A percentile compares a stretch with the other conserved stretches of the same genome.
These are phyloP conservation scores for Epichloe aotearoae DNA, from an alignment of 2,329 filamentous ascomycete species.

Conservation along the genomic window DNA sequence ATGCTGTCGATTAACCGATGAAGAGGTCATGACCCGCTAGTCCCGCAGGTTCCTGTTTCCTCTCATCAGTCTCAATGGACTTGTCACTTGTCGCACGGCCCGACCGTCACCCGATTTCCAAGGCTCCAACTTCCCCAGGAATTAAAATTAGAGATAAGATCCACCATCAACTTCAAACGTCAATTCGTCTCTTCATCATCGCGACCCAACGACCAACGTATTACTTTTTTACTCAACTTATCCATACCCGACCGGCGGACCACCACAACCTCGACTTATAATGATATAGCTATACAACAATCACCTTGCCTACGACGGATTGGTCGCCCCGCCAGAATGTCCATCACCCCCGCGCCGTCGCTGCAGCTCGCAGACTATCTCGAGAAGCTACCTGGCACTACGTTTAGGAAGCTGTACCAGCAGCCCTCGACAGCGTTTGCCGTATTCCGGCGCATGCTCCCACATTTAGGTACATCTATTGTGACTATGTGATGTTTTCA, in stretches of 20 bases:
- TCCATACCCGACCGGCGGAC: background rate
- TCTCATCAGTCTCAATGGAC: no score
- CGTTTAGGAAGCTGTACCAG: constrained; percentile 84
- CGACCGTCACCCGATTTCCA: constrained; percentile 6
- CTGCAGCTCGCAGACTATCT: constrained; percentile 74
- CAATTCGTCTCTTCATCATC: background rate
- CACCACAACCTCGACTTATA: background rate
- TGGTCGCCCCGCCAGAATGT: constrained; percentile 26
- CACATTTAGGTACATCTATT: constrained; percentile 57
- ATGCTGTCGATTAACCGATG: no score
- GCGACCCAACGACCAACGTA: background rate
- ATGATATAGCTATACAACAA: constrained; percentile 7
- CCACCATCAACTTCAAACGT: background rate
- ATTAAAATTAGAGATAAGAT: background rate
- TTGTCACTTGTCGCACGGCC: background rate
- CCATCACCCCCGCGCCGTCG: constrained; percentile 32
- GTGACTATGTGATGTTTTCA: background rate
- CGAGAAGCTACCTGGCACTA: constrained; percentile 78
- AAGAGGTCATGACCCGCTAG: no score
- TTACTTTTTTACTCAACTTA: background rate
- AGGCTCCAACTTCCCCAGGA: background rate
- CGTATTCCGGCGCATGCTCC: constrained; percentile 94
- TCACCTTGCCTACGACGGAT: constrained; percentile 12
- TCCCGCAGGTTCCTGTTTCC: no score
- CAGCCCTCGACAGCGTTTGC: constrained; percentile 91